Evolutionary conservation across 768 basidiomycete genomes (phyloP), one percentile per base, ranked within the genome.

Genomic region (Coprinopsis strossmayeri): DNA sequence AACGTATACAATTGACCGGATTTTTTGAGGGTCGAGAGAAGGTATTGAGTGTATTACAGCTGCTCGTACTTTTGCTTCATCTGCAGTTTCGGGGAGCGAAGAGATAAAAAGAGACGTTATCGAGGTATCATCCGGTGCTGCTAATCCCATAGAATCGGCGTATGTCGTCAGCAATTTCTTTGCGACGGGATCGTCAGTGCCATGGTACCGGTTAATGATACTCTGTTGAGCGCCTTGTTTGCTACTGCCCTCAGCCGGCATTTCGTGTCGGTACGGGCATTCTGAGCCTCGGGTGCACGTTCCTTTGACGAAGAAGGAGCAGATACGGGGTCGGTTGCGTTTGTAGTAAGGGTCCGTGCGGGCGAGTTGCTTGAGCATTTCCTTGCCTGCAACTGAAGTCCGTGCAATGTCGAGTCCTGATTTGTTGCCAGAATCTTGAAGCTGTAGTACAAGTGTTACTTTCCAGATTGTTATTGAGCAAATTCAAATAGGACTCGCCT

Each of bases 291-390:
- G 81, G 34, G 76, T 91, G 64, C 96, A 99, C 48, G 94, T 88
- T 0, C 96, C 96, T 68, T 98, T 99, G 43, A 77, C 84, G 61
- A 84, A 98, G 77, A 98, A 98, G 1, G 89, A 91, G 64, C 96
- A 99, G 12, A 96, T 61, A 55, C 97, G 88, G 39, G 96, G 91
- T 48, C 87, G 72, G 67, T 98, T 99, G 49, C 95, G 84, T 67
- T 97, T 96, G 71, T 98, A 98, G 64, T 92, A 92, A 0, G 96
- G 96, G 59, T 98, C 95, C 25, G 89, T 90, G 55, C 95, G 79
- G 20, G 96, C 96, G 10, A 99, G 70, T 54, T 88, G 81, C 68
- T 98, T 97, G 47, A 99, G 70, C 90, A 98, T 94, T 59, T 99
- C 96, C 64, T 94, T 92, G 21, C 91, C 93, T 2, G 89, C 90